phyloP scores from a whole-genome alignment of 345 rosid genomes.

The Sonneratia caseolaris region DNA sequence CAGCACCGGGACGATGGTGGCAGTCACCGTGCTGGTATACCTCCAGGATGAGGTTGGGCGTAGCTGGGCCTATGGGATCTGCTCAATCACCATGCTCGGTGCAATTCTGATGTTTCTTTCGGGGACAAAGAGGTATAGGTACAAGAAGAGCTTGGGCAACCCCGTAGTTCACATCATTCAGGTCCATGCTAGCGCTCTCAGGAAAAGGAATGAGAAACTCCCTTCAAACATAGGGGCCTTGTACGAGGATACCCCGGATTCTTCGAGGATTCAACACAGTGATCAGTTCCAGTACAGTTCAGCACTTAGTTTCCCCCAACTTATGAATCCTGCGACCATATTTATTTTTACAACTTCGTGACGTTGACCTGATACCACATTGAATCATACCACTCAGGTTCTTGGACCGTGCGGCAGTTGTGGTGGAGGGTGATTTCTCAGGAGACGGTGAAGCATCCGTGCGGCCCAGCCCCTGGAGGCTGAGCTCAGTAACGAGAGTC shows the following conservation, averaged over 20 bases:
- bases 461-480: constrained; percentile 45
- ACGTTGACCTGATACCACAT: neutral
- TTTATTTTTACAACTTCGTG: too few species aligned
- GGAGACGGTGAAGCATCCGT: constrained; percentile 3
- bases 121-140: constrained; percentile 54
- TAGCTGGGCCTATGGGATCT: constrained; percentile 49
- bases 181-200: constrained; percentile 49
- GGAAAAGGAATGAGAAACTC: constrained; percentile 35
- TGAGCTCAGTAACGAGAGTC: constrained; percentile 44
- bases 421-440: constrained; percentile 30
- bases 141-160: constrained; percentile 67
- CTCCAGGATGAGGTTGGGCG: constrained; percentile 52
- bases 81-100: constrained; percentile 46
- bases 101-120: constrained; percentile 48
- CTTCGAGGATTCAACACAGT: constrained; percentile 45
- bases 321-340: too few species aligned
- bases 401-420: constrained; percentile 54
- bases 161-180: constrained; percentile 72
- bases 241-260: constrained; percentile 42
- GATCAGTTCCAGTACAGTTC: constrained; percentile 41
- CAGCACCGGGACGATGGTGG: constrained; percentile 42
- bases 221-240: constrained; percentile 38
- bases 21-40: constrained; percentile 61
- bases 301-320: too few species aligned
- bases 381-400: constrained; percentile 17